Evolutionary conservation across 805 yeast species (phyloP), one percentile per base, ranked within the genome.

Genomic region (Candida taoyuanica): DNA sequence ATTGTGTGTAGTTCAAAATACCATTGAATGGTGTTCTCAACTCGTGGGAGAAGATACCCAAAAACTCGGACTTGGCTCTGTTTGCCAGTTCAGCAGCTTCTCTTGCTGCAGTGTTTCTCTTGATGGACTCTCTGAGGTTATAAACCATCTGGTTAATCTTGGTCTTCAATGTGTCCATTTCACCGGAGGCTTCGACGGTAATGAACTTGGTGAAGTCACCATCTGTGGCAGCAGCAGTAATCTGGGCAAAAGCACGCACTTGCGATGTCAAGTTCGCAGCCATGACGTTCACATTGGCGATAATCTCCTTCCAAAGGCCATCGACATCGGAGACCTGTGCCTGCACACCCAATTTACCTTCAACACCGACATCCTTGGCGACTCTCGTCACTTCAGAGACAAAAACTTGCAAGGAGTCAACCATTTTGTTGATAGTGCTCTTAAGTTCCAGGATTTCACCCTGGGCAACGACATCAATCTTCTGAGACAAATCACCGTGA

Each of bases 71-170:
- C 61, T 86, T 86, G 3, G 95, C 87, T 47, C 86, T 73, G 60
- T 86, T 86, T 5, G 95, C 95, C 48, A 85, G 68, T 56, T 86
- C 96, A 21, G 96, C 96, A 25, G 95, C 95, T 62, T 86, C 95
- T 63, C 96, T 78, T 2, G 95, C 95, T 11, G 91, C 93, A 0
- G 96, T 85, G 56, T 86, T 86, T 58, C 95, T 77, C 63, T 86
- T 94, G 58, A 86, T 86, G 3, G 93, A 83, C 58, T 86, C 96
- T 60, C 95, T 73, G 55, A 86, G 70, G 54, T 85, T 84, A 49
- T 81, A 74, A 56, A 86, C 95, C 93, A 83, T 83, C 66, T 81
- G 89, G 60, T 83, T 73, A 45, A 73, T 73, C 48, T 73, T 68
- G 14, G 73, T 74, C 46, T 71, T 70, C 41, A 78, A 52, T 0